Evolutionary conservation across 192 early-diverging fungal genomes (phyloP).

Genomic region (Globomyces pollinis-pini): DNA sequence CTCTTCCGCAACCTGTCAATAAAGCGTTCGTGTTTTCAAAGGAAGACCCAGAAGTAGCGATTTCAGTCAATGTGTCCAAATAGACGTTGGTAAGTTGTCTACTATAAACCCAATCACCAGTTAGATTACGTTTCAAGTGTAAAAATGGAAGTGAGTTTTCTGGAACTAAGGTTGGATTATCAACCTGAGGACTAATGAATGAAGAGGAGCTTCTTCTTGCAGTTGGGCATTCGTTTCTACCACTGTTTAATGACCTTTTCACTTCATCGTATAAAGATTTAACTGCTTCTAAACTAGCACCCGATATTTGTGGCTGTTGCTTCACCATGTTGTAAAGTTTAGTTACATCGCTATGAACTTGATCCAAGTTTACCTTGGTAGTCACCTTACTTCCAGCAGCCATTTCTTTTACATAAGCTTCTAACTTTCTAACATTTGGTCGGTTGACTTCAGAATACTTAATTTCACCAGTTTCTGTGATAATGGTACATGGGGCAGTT

Average conservation of each 20-base stretch:
- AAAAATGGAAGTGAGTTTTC: conserved; percentile 31
- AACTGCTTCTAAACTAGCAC: neutral
- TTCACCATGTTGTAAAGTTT: neutral
- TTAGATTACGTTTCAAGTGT: conserved; percentile 29
- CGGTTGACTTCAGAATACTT: conserved; percentile 69
- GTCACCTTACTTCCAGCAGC: conserved; percentile 35
- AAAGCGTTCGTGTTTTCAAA: conserved; percentile 81
- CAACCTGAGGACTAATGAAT: neutral
- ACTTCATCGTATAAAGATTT: conserved; percentile 10
- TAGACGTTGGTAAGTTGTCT: conserved; percentile 62
- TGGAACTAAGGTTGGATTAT: neutral
- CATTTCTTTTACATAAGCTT: conserved; percentile 75
- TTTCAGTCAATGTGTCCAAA: conserved; percentile 70
- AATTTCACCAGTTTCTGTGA: conserved; percentile 75
- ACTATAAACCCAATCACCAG: neutral
- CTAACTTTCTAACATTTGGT: conserved; percentile 63
- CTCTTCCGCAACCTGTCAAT: conserved; percentile 83
- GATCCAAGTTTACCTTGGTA: conserved; percentile 58
- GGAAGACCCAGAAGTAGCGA: conserved; percentile 75
- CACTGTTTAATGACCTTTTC: neutral
- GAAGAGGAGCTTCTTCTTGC: neutral
- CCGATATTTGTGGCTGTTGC: neutral
- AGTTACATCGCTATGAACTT: conserved; percentile 14
- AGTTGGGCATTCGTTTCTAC: neutral
- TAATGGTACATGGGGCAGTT: conserved; percentile 69